Evolutionary conservation across 192 early-diverging fungal genomes (phyloP), one percentile per base, ranked within the genome.

Genomic region (Coemansia sp.): DNA sequence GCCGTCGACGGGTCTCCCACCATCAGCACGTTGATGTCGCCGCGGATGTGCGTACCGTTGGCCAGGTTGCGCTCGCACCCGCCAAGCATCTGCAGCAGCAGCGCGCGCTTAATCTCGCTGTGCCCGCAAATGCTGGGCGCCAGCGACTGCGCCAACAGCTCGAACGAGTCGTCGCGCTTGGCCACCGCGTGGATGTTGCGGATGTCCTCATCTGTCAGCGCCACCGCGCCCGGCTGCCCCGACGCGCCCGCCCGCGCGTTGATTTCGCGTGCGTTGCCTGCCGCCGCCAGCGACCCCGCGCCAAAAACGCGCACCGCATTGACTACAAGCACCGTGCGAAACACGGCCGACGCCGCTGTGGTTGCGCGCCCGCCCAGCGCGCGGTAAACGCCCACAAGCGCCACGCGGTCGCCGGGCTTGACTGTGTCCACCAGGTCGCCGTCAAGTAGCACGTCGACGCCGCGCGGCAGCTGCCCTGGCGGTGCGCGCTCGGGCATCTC

Each of bases 401-500:
- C 89, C 30, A 99, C 91, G 52, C 97, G 88, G 75, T 99, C 97
- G 32, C 97, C 97, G 4, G 97, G 96, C 81, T 99, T 99, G 30
- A 93, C 92, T 28, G 82, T 80, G 73, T 99, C 97, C 0, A 96
- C 97, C 38, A 99, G 82, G 76, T 99, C 97, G 73, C 95, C 95
- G 69, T 98, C 95, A 62, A 98, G 79, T 52, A 98, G 87, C 12
- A 99, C 87, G 76, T 99, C 97, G 56, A 98, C 83, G 14, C 94
- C 94, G 4, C 95, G 88, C 32, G 95, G 94, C 66, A 99, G 82
- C 76, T 94, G 90, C 20, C 97, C 96, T 5, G 94, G 90, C 16
- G 95, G 95, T 7, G 96, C 91, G 20, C 96, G 88, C 76, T 99
- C 97, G 0, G 97, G 97, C 96, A 99, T 99, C 84, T 99, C 97